Evolutionary conservation across 495 filamentous ascomycete species (phyloP).

Genomic region (Talaromyces liani): DNA sequence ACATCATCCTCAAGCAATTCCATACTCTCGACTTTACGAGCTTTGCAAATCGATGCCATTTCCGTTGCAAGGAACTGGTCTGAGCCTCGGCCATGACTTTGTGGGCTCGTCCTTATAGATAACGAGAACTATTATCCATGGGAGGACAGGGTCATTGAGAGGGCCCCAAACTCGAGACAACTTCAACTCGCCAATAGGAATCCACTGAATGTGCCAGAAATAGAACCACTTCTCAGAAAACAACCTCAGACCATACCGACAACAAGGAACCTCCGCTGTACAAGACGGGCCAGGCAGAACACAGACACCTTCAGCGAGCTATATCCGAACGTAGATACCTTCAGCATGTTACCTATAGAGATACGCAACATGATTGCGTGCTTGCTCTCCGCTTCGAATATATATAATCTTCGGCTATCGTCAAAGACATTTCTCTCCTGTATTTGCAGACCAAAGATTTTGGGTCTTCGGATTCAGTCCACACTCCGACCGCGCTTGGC

Average conservation of each 20-base stretch:
- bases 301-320: not conserved
- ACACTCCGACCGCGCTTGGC: not conserved
- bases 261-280: not conserved
- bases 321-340: not conserved
- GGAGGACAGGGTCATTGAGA: not conserved
- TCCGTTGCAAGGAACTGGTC: not conserved
- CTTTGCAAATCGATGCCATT: constrained; percentile 7
- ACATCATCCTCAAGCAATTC: not conserved
- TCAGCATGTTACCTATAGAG: not conserved
- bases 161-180: not conserved
- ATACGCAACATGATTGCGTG: not conserved
- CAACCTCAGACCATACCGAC: not conserved
- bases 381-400: not conserved
- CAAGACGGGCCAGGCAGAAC: not conserved
- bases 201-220: not conserved
- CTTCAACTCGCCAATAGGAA: not conserved
- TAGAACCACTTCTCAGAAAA: not conserved
- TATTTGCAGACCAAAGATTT: not conserved
- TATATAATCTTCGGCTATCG: not conserved
- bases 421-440: not conserved
- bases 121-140: not conserved
- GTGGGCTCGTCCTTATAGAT: not conserved
- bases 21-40: not conserved
- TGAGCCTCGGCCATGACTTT: not conserved
- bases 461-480: not conserved